Conservation (phyloP, 257 asterid species). For the Nicotiana benthamiana region DNA sequence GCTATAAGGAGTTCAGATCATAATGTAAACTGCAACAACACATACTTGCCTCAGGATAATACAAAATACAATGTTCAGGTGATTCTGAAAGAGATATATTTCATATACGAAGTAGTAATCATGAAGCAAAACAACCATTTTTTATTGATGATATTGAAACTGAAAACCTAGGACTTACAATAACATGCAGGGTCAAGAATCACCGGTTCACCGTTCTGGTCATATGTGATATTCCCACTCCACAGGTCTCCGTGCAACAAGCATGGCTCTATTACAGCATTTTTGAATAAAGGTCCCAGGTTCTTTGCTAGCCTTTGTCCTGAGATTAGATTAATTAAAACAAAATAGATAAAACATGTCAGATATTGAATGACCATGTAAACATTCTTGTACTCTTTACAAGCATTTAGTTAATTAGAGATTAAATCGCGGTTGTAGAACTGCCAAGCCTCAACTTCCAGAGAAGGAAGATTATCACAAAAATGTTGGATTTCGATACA, state of each 20-base stretch:
- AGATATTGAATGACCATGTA: not conserved
- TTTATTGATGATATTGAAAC: not conserved
- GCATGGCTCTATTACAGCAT: slow-evolving; percentile 72
- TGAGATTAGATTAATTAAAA: slow-evolving; percentile 10
- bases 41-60: not conserved
- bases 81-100: not conserved
- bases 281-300: slow-evolving; percentile 64
- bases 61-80: not conserved
- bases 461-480: not conserved
- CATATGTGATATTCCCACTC: slow-evolving; percentile 90
- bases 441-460: not conserved
- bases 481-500: not conserved
- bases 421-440: not conserved
- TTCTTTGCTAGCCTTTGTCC: slow-evolving; percentile 82
- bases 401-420: not conserved
- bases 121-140: not conserved
- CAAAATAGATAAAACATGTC: not conserved
- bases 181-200: slow-evolving; percentile 97
- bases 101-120: not conserved
- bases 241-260: slow-evolving; percentile 91
- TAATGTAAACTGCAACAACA: not conserved
- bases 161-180: slow-evolving; percentile 40
- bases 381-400: not conserved
- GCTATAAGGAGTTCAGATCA: not conserved
- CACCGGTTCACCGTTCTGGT: slow-evolving; percentile 81